Base-by-base conservation (phyloP, 1,284 basidiomycete genomes). In the Trichosporon sp. region DNA sequence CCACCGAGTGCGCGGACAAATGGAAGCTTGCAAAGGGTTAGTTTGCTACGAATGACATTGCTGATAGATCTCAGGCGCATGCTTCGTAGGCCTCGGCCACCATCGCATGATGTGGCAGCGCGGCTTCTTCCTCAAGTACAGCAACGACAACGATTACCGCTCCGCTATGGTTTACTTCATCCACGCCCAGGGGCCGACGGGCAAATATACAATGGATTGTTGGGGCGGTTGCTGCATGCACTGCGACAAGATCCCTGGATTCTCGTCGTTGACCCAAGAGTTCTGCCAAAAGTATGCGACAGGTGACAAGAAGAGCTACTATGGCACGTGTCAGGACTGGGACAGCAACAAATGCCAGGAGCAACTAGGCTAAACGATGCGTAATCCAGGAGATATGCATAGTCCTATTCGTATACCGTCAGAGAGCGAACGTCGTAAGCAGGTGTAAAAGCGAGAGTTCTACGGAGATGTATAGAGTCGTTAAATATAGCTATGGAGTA, bases 391-490 rank as follows among this genome's bases (percentile, higher is more conserved):
- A 11, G 21, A 19, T 54, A 54, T 43, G 65, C 59, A 63, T 35
- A 16, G 43, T 46, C 43, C 43, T 16, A 26, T 66, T n/a, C 19
- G 14, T 46, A 48, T n/a, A 43, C 11, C 10, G 26, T 26, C 26
- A 26, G 26, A 16, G 14, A 5, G 11, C 1, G 8, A 14, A n/a
- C 26, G 35, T 66, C 65, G 38, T 48, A 35, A 26, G 40, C 48
- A 54, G 14, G 65, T 66, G 48, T 66, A 14, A 16, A 26, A 66
- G 6, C 38, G 26, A 43, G 51, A 19, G 51, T 54, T 16, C 38
- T 61, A 68, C 43, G 38, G 14, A 38, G 48, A 21, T 21, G 16
- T 4, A 59, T 4, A 59, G 19, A 37, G n/a, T 54, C 46, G 40
- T 51, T 51, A 6, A n/a, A 46, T 26, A 56, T 56, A 40, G 59